Conservation (phyloP, 148 eudicot species). For the Fallopia convolvulus region DNA sequence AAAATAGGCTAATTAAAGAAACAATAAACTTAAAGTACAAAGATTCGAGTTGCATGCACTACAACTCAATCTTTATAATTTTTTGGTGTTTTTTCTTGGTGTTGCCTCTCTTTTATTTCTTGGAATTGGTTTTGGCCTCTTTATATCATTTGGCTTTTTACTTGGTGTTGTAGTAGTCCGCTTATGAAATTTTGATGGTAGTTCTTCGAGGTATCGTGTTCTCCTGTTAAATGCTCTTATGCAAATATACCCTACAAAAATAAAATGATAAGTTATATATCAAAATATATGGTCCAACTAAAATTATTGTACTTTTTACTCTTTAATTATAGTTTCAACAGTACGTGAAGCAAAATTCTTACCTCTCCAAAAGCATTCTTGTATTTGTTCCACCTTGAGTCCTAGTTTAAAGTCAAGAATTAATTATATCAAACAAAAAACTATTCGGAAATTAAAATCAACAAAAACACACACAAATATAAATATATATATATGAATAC, state of each 20-base stretch:
- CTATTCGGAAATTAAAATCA: background rate
- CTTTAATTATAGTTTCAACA: background rate
- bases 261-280: background rate
- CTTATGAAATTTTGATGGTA: conserved; percentile 22
- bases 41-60: no score
- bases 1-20: no score
- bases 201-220: conserved; percentile 23
- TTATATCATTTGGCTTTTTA: no score
- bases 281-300: background rate
- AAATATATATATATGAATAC: conserved; percentile 16
- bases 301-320: background rate
- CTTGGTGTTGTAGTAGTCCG: background rate
- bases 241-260: conserved; percentile 38
- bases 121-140: no score
- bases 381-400: conserved; percentile 21
- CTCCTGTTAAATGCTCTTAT: conserved; percentile 33
- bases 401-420: conserved; percentile 22
- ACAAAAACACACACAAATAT: background rate
- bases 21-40: no score
- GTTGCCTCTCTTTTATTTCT: no score
- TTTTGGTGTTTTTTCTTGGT: no score
- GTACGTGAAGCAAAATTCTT: conserved; percentile 2
- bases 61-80: no score
- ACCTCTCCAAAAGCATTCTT: conserved; percentile 40
- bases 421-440: background rate